Conservation (phyloP, 2,329 filamentous ascomycete species). For the Diaporthe nobilis region DNA sequence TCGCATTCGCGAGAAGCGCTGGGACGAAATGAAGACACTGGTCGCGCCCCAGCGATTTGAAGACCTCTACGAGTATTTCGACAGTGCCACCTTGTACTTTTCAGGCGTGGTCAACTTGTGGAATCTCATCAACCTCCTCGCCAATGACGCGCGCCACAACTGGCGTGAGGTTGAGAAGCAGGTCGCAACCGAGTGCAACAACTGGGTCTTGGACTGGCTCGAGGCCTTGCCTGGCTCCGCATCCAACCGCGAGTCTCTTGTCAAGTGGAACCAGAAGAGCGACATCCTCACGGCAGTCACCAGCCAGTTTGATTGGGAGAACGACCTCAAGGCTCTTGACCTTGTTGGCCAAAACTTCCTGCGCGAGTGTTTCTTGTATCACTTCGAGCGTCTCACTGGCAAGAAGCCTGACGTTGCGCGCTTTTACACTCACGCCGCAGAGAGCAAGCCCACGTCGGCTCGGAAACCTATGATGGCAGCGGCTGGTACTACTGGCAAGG, state of each 20-base stretch:
- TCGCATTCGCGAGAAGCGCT: constrained; percentile 53
- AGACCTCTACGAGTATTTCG: constrained; percentile 64
- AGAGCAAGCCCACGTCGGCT: neutral
- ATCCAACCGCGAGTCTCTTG: constrained; percentile 35
- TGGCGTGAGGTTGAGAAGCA: constrained; percentile 46
- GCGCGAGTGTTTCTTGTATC: constrained; percentile 36
- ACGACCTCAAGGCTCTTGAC: constrained; percentile 34
- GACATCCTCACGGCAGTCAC: constrained; percentile 38
- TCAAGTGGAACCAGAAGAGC: constrained; percentile 29
- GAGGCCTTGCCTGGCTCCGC: neutral
- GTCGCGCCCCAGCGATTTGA: constrained; percentile 51
- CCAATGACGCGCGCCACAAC: constrained; percentile 57
- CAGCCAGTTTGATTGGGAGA: constrained; percentile 26
- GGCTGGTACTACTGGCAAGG: neutral
- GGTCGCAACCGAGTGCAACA: constrained; percentile 47
- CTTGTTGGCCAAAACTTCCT: constrained; percentile 33
- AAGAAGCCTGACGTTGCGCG: constrained; percentile 5
- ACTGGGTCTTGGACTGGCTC: constrained; percentile 43
- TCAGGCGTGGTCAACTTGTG: constrained; percentile 64
- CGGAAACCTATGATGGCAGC: neutral
- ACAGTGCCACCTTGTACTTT: constrained; percentile 62
- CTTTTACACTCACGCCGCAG: constrained; percentile 23
- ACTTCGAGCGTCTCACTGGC: constrained; percentile 36
- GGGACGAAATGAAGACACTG: constrained; percentile 54
- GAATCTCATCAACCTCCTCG: constrained; percentile 59